phyloP scores from a whole-genome alignment of 345 rosid species.

The Crucihimalaya himalaica region DNA sequence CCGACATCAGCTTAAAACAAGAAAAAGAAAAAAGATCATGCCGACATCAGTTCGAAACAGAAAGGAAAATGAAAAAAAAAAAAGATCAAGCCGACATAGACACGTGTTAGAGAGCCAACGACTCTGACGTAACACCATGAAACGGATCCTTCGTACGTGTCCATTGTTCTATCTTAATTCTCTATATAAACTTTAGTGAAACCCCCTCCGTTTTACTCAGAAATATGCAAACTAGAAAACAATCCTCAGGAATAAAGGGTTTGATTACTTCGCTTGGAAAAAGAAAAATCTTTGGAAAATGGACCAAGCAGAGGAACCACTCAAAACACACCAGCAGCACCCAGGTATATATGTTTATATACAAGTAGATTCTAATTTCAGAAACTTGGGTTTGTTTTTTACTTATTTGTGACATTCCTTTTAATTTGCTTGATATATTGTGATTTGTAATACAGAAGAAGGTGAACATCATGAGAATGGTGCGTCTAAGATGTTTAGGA shows the following conservation, averaged over 20 bases:
- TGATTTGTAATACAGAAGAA: slow-evolving; percentile 38
- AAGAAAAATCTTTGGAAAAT: slow-evolving; percentile 14
- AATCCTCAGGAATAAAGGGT: not conserved
- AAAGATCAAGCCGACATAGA: slow-evolving; percentile 17
- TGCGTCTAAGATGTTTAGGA: slow-evolving; percentile 55
- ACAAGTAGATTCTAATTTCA: not conserved
- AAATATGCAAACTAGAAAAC: slow-evolving; percentile 19
- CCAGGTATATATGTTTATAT: slow-evolving; percentile 11
- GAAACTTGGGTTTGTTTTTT: not conserved
- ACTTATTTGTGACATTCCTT: not conserved
- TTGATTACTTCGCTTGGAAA: not conserved
- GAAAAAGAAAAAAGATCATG: slow-evolving; percentile 11
- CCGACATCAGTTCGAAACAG: slow-evolving; percentile 21
- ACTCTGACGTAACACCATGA: slow-evolving; percentile 34
- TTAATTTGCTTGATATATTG: not conserved
- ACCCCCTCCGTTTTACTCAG: not conserved
- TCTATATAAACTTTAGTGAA: slow-evolving; percentile 10
- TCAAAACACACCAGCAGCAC: slow-evolving; percentile 15
- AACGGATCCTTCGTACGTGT: slow-evolving; percentile 34
- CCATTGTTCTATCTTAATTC: slow-evolving; percentile 3
- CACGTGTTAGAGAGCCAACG: slow-evolving; percentile 35
- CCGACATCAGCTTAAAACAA: not conserved
- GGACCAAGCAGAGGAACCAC: slow-evolving; percentile 42
- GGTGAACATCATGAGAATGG: slow-evolving; percentile 53
- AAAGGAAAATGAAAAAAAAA: not conserved